Conservation (phyloP, 2,329 filamentous ascomycete genomes). For the Cladosporium velox region DNA sequence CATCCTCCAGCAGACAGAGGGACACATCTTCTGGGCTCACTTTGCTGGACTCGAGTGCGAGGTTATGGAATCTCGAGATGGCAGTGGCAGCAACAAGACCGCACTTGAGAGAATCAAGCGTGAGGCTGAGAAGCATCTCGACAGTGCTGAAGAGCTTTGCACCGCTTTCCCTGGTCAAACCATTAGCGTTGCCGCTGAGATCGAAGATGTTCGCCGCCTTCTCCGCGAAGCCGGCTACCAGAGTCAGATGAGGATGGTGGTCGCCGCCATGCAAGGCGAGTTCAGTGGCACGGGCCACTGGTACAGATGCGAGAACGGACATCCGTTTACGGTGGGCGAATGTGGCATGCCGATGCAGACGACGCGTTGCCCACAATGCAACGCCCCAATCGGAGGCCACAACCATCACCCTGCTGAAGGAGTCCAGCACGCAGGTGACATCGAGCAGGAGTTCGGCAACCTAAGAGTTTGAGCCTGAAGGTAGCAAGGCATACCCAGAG, state of each 20-base stretch:
- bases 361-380: slow-evolving; percentile 65
- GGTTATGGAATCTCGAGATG: slow-evolving; percentile 12
- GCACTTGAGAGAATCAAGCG: slow-evolving; percentile 29
- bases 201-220: slow-evolving; percentile 49
- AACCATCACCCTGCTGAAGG: slow-evolving; percentile 55
- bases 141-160: slow-evolving; percentile 34
- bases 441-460: slow-evolving; percentile 45
- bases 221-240: slow-evolving; percentile 50
- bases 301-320: slow-evolving; percentile 61
- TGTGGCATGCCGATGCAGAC: slow-evolving; percentile 62
- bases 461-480: background rate
- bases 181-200: slow-evolving; percentile 44
- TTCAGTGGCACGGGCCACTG: slow-evolving; percentile 56
- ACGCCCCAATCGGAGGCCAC: slow-evolving; percentile 57
- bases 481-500: background rate
- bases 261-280: slow-evolving; percentile 51
- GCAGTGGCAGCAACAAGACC: background rate
- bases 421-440: slow-evolving; percentile 52
- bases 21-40: slow-evolving; percentile 53
- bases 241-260: slow-evolving; percentile 55
- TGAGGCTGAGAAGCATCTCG: slow-evolving; percentile 31
- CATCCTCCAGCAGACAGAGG: slow-evolving; percentile 52
- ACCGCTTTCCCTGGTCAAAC: slow-evolving; percentile 31
- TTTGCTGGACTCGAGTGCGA: slow-evolving; percentile 49
- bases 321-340: slow-evolving; percentile 46